A percentile compares a stretch with the other conserved stretches of the same genome.
phyloP scores from a whole-genome alignment of 2,329 filamentous ascomycete species.

The Aspergillus neotritici region DNA sequence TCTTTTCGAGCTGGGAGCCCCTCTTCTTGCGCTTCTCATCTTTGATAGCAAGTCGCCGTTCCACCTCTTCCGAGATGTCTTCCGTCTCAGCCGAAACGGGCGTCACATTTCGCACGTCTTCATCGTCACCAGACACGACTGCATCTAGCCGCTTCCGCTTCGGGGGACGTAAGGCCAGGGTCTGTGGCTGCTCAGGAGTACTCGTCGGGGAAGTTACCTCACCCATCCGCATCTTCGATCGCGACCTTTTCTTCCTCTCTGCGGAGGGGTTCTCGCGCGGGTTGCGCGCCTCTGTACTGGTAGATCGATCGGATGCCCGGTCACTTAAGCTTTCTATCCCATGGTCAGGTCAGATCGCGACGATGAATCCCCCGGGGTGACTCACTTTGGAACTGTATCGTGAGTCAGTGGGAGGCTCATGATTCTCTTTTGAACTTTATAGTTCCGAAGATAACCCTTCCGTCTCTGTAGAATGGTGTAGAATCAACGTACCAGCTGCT shows the following conservation, averaged over 20 bases:
- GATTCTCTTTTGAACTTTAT: conserved; percentile 3
- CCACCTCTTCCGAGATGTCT: conserved; percentile 44
- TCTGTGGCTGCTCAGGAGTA: background rate
- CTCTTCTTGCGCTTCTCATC: conserved; percentile 17
- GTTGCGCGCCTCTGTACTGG: too few relatives aligned
- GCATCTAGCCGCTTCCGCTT: conserved; percentile 22
- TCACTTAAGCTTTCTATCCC: too few relatives aligned
- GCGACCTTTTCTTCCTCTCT: conserved; percentile 16
- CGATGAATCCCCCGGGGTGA: too few relatives aligned
- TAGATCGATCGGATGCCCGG: too few relatives aligned
- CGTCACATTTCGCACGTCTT: conserved; percentile 19
- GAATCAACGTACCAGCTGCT: conserved; percentile 29
- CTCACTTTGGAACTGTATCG: background rate
- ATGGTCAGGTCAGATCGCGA: too few relatives aligned
- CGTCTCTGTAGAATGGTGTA: background rate
- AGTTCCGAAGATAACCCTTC: too few relatives aligned
- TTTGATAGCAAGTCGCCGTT: conserved; percentile 26
- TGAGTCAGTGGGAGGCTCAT: background rate
- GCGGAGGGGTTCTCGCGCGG: background rate
- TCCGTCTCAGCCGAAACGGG: conserved; percentile 33
- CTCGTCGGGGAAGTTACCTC: background rate
- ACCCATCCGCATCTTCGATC: conserved; percentile 12
- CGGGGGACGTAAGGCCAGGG: conserved; percentile 4
- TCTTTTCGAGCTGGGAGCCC: conserved; percentile 29
- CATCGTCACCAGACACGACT: conserved; percentile 15